Evolutionary conservation across 2,329 filamentous ascomycete genomes (phyloP).

Genomic region (Hypoxylon sp.): DNA sequence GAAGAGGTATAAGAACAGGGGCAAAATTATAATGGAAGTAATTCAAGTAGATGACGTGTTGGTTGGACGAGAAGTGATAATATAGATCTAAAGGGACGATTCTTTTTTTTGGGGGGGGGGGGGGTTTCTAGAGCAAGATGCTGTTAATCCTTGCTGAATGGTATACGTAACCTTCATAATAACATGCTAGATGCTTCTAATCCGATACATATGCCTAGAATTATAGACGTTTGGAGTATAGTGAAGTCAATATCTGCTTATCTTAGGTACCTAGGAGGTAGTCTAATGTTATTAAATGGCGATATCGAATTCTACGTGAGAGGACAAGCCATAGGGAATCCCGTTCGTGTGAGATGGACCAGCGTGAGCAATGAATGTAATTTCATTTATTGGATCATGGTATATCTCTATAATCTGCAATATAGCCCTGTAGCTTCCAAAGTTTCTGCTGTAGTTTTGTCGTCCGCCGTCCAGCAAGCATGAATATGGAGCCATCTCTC

Average conservation of each 20-base stretch:
- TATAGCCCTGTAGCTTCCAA: slow-evolving; percentile 71
- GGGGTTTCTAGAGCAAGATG: too few species aligned
- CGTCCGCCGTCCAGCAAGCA: slow-evolving; percentile 60
- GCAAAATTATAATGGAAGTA: too few species aligned
- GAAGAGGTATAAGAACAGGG: not conserved
- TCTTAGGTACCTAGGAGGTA: too few species aligned
- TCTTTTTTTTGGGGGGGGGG: too few species aligned
- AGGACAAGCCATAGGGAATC: too few species aligned
- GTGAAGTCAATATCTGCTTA: too few species aligned
- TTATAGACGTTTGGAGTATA: not conserved
- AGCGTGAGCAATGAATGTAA: not conserved
- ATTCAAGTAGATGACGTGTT: too few species aligned
- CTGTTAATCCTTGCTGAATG: too few species aligned
- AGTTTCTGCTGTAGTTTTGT: slow-evolving; percentile 63
- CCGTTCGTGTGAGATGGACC: too few species aligned
- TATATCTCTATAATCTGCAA: slow-evolving; percentile 49
- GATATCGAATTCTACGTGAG: not conserved
- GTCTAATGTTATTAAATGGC: too few species aligned
- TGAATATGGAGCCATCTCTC: slow-evolving; percentile 56
- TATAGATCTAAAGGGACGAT: too few species aligned
- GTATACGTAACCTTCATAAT: too few species aligned
- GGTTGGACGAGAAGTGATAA: not conserved
- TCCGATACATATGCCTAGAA: not conserved
- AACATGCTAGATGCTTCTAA: not conserved
- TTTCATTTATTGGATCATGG: not conserved